Conservation (phyloP, 2,329 filamentous ascomycete species). For the Colletotrichum sp. region DNA sequence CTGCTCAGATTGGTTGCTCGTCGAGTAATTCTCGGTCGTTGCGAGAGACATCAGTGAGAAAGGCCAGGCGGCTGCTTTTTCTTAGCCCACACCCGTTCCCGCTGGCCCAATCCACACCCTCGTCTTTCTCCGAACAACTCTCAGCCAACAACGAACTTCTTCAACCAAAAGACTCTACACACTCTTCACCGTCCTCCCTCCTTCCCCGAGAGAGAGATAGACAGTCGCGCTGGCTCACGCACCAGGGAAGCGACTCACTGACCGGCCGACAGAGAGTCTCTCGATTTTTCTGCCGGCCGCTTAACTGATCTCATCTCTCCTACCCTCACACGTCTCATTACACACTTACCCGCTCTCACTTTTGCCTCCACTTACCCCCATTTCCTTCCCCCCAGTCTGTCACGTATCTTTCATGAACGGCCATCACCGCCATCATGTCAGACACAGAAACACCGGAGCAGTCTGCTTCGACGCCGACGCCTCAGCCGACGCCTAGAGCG, state of each 20-base stretch:
- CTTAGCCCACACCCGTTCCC: constrained; percentile 18
- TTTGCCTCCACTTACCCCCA: constrained; percentile 19
- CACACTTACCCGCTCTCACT: constrained; percentile 18
- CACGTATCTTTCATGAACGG: constrained; percentile 22
- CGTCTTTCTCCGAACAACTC: constrained; percentile 20
- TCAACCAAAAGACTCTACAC: constrained; percentile 7
- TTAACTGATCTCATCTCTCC: constrained; percentile 7
- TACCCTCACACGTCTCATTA: constrained; percentile 14
- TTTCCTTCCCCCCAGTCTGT: background rate
- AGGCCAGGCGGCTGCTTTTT: constrained; percentile 21
- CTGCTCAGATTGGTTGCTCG: background rate
- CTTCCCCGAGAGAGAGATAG: background rate
- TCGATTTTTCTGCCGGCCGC: background rate
- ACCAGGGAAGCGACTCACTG: background rate
- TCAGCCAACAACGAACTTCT: constrained; percentile 22
- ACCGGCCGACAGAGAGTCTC: background rate
- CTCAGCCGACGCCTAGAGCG: constrained; percentile 23
- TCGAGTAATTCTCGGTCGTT: constrained; percentile 4
- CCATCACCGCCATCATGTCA: constrained; percentile 33
- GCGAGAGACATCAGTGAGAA: background rate
- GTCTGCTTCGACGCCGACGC: constrained; percentile 19
- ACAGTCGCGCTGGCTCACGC: constrained; percentile 1
- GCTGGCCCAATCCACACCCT: constrained; percentile 12
- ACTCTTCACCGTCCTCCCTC: background rate
- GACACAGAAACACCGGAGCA: constrained; percentile 23